These are phyloP conservation scores for Magnolia changhungtana DNA, from an alignment of 164 flowering plant genomes.

Conservation along the genomic window DNA sequence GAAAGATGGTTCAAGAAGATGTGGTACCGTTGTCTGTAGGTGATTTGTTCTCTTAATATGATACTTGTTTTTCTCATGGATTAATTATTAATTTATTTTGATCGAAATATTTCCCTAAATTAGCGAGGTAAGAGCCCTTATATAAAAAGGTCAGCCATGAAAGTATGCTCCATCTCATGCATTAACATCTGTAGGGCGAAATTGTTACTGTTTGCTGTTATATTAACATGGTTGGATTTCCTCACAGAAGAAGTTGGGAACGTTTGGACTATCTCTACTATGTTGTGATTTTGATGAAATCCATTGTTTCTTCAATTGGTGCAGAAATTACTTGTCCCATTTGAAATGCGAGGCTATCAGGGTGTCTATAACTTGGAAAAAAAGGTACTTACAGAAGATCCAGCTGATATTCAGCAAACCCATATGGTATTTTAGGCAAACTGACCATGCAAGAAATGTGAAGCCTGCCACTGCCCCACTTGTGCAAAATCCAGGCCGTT, in stretches of 20 bases:
- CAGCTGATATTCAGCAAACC: no score
- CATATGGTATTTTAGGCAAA: no score
- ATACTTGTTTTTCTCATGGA: no score
- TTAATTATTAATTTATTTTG: no score
- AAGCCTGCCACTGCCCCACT: neutral
- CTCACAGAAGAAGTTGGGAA: neutral
- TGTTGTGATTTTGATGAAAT: neutral
- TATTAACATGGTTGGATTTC: neutral
- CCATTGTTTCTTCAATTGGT: slow-evolving; percentile 6
- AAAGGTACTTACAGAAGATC: slow-evolving; percentile 40
- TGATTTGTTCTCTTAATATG: no score
- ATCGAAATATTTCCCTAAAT: neutral
- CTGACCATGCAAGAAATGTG: no score
- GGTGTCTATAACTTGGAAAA: slow-evolving; percentile 80
- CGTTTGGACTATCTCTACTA: no score
- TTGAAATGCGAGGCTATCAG: slow-evolving; percentile 90
- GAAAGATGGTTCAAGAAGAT: no score
- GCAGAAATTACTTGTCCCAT: slow-evolving; percentile 75
- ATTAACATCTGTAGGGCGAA: neutral
- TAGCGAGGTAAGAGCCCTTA: neutral
- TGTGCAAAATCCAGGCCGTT: neutral
- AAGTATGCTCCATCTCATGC: neutral
- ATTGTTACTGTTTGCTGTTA: neutral
- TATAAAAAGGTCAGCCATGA: neutral
- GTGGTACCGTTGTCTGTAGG: no score